Percentiles rank a stretch among this genome's conserved stretches.
Conservation (phyloP, 352 stramenopile genomes). For the Phytophthora foliorum region DNA sequence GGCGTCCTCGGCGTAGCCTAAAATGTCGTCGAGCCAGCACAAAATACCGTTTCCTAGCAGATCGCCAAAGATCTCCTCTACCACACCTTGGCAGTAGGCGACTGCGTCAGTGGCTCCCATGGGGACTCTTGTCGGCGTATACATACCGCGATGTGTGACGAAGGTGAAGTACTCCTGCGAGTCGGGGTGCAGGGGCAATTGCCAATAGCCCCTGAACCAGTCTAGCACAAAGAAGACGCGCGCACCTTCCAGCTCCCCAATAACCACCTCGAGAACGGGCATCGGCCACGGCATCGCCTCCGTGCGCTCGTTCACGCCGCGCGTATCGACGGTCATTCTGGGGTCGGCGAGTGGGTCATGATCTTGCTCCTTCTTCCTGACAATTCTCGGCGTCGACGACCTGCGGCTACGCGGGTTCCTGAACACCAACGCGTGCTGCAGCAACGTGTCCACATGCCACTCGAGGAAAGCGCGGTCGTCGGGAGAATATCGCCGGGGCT, state of each 20-base stretch:
- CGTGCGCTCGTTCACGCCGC: neutral
- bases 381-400: slow-evolving; percentile 18
- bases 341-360: neutral
- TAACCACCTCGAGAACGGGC: neutral
- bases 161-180: neutral
- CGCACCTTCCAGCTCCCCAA: neutral
- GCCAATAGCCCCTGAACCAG: neutral
- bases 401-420: slow-evolving; percentile 11
- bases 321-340: neutral
- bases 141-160: neutral
- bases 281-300: neutral
- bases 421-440: slow-evolving; percentile 1
- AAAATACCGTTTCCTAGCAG: neutral
- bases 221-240: neutral
- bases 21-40: neutral
- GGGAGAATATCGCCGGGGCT: slow-evolving; percentile 9
- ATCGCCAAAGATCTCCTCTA: neutral
- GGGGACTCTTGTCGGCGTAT: neutral
- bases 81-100: neutral
- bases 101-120: neutral
- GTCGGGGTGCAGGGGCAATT: neutral
- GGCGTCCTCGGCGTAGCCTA: neutral
- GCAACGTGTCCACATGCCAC: neutral
- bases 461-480: slow-evolving; percentile 16
- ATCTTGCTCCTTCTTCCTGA: slow-evolving; percentile 17